Evolutionary conservation across 208 protist genomes (phyloP).

Genomic region (Crithidia bombi): DNA sequence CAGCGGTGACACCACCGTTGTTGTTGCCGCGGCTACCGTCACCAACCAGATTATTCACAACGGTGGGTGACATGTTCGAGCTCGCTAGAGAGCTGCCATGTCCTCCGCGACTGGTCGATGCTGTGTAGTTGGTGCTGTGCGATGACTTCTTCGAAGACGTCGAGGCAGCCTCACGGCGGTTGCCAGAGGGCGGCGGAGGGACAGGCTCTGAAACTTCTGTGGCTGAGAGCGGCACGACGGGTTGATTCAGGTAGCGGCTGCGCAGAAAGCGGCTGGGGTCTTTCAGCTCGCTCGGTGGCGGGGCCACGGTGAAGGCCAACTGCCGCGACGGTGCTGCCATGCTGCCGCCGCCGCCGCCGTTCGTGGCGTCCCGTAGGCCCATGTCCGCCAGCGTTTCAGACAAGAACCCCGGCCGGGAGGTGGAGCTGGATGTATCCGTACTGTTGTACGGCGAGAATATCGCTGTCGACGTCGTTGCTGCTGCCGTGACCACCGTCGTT

Average conservation of each 20-base stretch:
- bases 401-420: neutral
- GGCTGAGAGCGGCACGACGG: neutral
- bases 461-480: neutral
- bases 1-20: neutral
- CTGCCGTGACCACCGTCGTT: neutral
- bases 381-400: neutral
- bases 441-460: neutral
- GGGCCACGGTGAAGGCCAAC: conserved; percentile 2
- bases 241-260: conserved; percentile 6
- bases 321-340: neutral
- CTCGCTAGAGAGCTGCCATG: neutral
- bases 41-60: conserved; percentile 6
- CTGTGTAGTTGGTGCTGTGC: neutral
- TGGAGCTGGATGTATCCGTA: neutral
- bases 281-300: conserved; percentile 3
- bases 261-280: conserved; percentile 9
- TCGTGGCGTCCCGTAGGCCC: too few species aligned
- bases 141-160: neutral
- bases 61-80: neutral
- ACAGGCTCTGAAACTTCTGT: conserved; percentile 1
- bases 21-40: neutral
- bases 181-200: neutral
- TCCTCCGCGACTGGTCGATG: too few species aligned
- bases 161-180: neutral
- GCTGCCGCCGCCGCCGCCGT: too few species aligned